Evolutionary conservation across 163 green algal species (phyloP).

Genomic region (Smithsoniella earleae): DNA sequence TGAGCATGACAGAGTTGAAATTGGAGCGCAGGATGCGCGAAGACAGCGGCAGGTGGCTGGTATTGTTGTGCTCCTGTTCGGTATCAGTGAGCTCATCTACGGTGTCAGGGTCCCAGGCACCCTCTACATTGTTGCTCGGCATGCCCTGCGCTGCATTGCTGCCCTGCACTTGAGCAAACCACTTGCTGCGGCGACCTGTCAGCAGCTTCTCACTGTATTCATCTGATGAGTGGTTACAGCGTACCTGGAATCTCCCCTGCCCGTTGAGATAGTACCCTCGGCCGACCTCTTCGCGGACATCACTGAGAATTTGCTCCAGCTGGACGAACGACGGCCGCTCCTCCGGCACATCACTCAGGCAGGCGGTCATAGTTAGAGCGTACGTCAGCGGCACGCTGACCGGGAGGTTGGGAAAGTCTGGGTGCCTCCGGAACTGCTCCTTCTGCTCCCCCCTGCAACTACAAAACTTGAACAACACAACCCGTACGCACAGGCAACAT

Average conservation of each 20-base stretch:
- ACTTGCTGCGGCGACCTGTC: neutral
- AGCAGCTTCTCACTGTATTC: neutral
- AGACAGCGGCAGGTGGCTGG: slow-evolving; percentile 8
- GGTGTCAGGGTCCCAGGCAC: slow-evolving; percentile 14
- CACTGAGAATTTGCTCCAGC: slow-evolving; percentile 9
- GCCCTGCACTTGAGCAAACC: neutral
- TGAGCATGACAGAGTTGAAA: slow-evolving; percentile 3
- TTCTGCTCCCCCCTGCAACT: neutral
- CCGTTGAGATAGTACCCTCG: slow-evolving; percentile 22
- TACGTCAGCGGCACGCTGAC: slow-evolving; percentile 24
- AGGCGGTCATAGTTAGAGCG: slow-evolving; percentile 15
- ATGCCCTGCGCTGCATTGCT: slow-evolving; percentile 13
- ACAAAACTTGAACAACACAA: neutral
- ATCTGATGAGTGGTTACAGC: neutral
- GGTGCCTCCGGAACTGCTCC: neutral
- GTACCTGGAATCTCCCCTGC: neutral
- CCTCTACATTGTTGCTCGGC: neutral
- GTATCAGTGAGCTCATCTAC: neutral
- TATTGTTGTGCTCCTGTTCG: neutral
- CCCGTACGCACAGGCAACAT: neutral
- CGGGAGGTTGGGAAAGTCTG: slow-evolving; percentile 22
- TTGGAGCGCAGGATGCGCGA: neutral
- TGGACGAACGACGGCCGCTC: slow-evolving; percentile 9
- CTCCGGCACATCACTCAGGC: neutral
- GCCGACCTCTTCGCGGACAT: neutral